Percentiles rank a stretch among this genome's conserved stretches.
These are phyloP conservation scores for Wickerhamiella parazyma DNA, from an alignment of 805 yeast species.

Conservation along the genomic window DNA sequence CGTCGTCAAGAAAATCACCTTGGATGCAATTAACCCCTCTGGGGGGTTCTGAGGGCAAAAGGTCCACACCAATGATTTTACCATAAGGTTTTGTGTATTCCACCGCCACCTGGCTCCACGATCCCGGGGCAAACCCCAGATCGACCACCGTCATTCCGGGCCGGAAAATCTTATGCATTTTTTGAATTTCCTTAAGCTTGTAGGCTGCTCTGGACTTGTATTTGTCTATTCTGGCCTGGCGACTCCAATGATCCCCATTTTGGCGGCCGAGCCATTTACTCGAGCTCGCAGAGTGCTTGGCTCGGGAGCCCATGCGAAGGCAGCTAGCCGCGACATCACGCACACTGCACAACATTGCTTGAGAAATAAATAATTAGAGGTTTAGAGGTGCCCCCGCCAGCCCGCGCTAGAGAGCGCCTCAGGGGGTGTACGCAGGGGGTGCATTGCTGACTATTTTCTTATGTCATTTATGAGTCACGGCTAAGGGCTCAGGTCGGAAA, in stretches of 20 bases:
- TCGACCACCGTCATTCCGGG: slow-evolving; percentile 57
- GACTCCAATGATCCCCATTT: slow-evolving; percentile 45
- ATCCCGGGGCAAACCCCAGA: slow-evolving; percentile 83
- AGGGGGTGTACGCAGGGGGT: too few species aligned
- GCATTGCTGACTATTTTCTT: too few species aligned
- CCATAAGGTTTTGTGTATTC: slow-evolving; percentile 39
- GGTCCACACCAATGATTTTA: slow-evolving; percentile 65
- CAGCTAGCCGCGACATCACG: too few species aligned
- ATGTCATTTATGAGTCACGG: too few species aligned
- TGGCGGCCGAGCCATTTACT: slow-evolving; percentile 67
- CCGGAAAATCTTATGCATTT: slow-evolving; percentile 44
- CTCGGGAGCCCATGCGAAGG: not conserved
- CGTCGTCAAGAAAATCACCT: slow-evolving; percentile 62
- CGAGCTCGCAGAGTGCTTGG: slow-evolving; percentile 32
- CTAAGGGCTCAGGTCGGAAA: not conserved
- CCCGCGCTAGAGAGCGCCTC: too few species aligned
- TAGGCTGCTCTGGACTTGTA: slow-evolving; percentile 82
- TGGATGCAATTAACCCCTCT: slow-evolving; percentile 67
- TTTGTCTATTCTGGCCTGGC: slow-evolving; percentile 49
- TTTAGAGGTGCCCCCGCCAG: too few species aligned
- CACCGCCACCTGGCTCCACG: slow-evolving; percentile 80
- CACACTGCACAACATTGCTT: too few species aligned
- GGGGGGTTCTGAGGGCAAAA: slow-evolving; percentile 69
- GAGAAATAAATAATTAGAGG: too few species aligned
- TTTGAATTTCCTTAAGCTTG: slow-evolving; percentile 64